Evolutionary conservation across 139 green algal species (phyloP).

Genomic region (Chlorella sp.): DNA sequence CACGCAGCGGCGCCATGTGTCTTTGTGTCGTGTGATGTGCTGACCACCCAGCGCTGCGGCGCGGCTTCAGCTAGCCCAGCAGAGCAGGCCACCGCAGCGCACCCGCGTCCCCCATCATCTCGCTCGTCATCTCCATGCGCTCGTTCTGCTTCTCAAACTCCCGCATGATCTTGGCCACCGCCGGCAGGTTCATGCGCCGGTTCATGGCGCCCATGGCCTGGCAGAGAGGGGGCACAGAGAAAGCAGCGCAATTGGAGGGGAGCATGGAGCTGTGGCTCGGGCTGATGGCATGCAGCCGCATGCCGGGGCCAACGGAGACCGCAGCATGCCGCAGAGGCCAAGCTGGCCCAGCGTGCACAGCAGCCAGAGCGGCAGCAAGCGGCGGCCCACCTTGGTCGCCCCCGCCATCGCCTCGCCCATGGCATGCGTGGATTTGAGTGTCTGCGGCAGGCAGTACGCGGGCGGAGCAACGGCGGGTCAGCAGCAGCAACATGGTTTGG

Average conservation of each 20-base stretch:
- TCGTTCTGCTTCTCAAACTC: conserved; percentile 99
- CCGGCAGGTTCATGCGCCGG: conserved; percentile 93
- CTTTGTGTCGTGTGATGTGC: too few species aligned
- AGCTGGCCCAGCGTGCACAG: too few species aligned
- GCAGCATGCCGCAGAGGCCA: too few species aligned
- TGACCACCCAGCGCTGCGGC: too few species aligned
- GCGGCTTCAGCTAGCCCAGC: too few species aligned
- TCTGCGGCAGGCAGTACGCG: conserved; percentile 62
- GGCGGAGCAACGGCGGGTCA: neutral
- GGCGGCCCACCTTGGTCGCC: conserved; percentile 76
- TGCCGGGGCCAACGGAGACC: too few species aligned
- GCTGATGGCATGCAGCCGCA: too few species aligned
- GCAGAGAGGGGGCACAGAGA: too few species aligned
- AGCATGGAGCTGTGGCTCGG: too few species aligned
- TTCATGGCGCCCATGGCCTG: conserved; percentile 96
- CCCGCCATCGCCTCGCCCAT: conserved; percentile 98
- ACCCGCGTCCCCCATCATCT: conserved; percentile 86
- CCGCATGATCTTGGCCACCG: conserved; percentile 91
- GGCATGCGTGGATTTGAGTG: conserved; percentile 96
- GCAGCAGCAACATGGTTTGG: neutral
- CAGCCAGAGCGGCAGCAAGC: too few species aligned
- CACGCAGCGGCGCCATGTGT: too few species aligned
- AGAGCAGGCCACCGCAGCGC: neutral
- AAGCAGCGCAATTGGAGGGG: too few species aligned
- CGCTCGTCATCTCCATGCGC: conserved; percentile 96